Conservation (phyloP, 2,329 filamentous ascomycete species). For the Fusarium floridanum region DNA sequence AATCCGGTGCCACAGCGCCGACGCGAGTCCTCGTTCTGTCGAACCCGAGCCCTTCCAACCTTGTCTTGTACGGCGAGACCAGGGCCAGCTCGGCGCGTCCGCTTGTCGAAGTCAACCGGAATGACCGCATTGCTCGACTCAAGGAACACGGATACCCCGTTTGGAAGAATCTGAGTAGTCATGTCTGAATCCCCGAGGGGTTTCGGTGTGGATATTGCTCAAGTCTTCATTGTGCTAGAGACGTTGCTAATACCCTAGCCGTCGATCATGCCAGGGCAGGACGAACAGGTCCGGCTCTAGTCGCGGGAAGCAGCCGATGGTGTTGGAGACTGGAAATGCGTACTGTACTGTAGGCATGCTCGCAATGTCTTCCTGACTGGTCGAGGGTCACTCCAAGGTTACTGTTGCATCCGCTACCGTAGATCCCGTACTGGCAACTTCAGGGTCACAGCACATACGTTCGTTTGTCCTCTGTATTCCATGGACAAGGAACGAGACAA, state of each 20-base stretch:
- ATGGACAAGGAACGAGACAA: constrained; percentile 5
- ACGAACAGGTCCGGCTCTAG: neutral
- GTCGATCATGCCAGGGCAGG: constrained; percentile 36
- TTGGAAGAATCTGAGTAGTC: neutral
- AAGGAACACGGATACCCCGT: neutral
- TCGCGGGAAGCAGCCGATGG: constrained; percentile 1
- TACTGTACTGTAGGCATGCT: constrained; percentile 3
- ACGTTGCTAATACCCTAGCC: constrained; percentile 15
- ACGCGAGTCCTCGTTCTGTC: neutral
- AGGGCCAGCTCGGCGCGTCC: constrained; percentile 1
- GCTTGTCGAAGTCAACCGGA: neutral
- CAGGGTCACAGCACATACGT: constrained; percentile 12
- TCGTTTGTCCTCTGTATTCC: constrained; percentile 4
- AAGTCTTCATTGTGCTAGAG: constrained; percentile 9
- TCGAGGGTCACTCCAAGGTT: neutral
- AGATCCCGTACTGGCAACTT: constrained; percentile 4
- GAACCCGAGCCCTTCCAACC: neutral
- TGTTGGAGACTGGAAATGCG: neutral
- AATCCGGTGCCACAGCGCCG: constrained; percentile 4
- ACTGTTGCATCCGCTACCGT: neutral
- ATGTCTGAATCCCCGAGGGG: neutral
- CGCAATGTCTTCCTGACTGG: constrained; percentile 34
- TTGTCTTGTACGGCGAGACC: neutral
- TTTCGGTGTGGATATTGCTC: neutral
- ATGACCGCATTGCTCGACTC: neutral